Conservation (phyloP, 176 grass and related monocot species). For the Raddia guianensis region DNA sequence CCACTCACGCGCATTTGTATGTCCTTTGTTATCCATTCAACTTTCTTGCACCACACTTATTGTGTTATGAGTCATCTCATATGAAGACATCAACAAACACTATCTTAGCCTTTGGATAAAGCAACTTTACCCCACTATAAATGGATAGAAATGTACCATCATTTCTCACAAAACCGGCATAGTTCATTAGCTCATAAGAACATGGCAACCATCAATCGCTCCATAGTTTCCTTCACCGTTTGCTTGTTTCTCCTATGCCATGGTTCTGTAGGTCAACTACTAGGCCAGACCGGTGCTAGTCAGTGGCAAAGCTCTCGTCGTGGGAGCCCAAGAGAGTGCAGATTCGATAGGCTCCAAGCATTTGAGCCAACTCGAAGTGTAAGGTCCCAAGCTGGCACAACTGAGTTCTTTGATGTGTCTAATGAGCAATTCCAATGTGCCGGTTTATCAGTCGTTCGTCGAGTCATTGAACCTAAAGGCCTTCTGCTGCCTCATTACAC, state of each 20-base stretch:
- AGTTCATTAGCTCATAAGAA: background rate
- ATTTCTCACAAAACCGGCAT: background rate
- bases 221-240: background rate
- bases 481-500: conserved; percentile 43
- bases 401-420: conserved; percentile 20
- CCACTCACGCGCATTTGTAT: background rate
- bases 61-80: background rate
- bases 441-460: background rate
- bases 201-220: background rate
- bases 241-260: conserved; percentile 26
- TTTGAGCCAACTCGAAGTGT: conserved; percentile 20
- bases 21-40: background rate
- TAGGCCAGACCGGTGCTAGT: background rate
- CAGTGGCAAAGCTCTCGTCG: conserved; percentile 27
- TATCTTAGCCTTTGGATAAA: background rate
- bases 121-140: conserved; percentile 3
- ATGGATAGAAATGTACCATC: background rate
- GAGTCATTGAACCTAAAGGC: conserved; percentile 41
- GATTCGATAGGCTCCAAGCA: conserved; percentile 38
- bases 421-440: conserved; percentile 34
- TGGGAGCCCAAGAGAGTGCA: conserved; percentile 29
- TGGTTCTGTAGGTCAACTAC: conserved; percentile 32
- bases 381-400: conserved; percentile 34
- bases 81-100: conserved; percentile 20
- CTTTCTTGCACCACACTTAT: background rate